These are phyloP conservation scores for Styphnolobium japonicum DNA, from an alignment of 306 rosid genomes.

Conservation along the genomic window DNA sequence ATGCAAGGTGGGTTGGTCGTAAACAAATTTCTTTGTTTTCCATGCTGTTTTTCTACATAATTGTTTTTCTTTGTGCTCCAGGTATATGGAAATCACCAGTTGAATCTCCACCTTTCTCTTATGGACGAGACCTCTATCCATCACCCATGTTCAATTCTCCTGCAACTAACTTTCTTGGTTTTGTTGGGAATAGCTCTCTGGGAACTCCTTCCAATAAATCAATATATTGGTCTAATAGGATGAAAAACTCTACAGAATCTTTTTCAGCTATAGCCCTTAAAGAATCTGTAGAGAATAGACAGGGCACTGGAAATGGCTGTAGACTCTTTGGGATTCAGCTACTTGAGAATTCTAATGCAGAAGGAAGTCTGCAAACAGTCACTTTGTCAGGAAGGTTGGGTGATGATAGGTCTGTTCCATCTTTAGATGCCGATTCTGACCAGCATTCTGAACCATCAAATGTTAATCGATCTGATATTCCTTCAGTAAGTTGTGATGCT, in stretches of 20 bases:
- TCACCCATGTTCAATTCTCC: conserved; percentile 53
- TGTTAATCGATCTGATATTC: conserved; percentile 54
- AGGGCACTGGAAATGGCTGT: conserved; percentile 54
- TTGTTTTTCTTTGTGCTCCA: conserved; percentile 20
- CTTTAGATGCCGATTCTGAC: conserved; percentile 57
- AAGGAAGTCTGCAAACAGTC: conserved; percentile 43
- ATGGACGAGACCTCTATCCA: conserved; percentile 51
- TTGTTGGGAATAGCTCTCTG: conserved; percentile 54
- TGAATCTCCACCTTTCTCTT: conserved; percentile 49
- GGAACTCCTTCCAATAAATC: conserved; percentile 51
- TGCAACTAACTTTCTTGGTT: conserved; percentile 49
- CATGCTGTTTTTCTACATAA: conserved; percentile 5
- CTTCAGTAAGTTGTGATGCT: conserved; percentile 70
- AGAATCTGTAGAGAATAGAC: conserved; percentile 59
- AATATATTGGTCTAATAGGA: conserved; percentile 49
- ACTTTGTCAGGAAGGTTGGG: conserved; percentile 37
- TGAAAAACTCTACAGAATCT: conserved; percentile 44
- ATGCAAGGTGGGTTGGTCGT: conserved; percentile 42
- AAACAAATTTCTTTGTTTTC: neutral
- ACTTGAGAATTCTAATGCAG: conserved; percentile 46
- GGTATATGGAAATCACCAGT: conserved; percentile 61
- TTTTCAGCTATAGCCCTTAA: conserved; percentile 43
- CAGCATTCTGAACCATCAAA: conserved; percentile 76
- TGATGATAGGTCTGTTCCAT: conserved; percentile 41
- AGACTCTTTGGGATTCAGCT: conserved; percentile 75